Evolutionary conservation across 768 basidiomycete genomes (phyloP), one percentile per base, ranked within the genome.

Genomic region (Serendipita vermifera): DNA sequence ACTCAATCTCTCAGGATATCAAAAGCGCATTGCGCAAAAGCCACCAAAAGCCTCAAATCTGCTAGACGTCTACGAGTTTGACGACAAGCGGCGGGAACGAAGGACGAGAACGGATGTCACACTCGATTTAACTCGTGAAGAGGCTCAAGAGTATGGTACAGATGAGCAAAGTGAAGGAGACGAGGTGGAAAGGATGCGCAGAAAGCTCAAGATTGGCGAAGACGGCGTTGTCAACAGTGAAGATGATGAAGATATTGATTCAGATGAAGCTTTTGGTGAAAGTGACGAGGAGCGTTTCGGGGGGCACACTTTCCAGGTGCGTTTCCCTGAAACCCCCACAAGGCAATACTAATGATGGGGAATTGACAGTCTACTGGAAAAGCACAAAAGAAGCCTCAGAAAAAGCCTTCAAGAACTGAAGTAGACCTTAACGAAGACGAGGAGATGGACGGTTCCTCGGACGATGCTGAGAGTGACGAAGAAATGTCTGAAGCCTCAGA

Each of bases 171-270:
- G 68, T 11, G 80, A 80, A 31, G 72, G 73, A 40, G 74, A 79
- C 57, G 67, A 63, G 59, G 13, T 60, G 53, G 9, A 59, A 57
- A 17, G 46, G 46, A 33, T 64, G 59, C 33, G 61, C 57, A 1
- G 38, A 31, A n/a, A 59, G 58, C 13, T 39, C 55, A 17, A 57
- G 57, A 74, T 87, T 60, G 80, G 62, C 33, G 61, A 67, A 11
- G 59, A 63, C 5, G 68, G 63, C 11, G 60, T 64, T 41, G 58
- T 69, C 2, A 60, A 74, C 32, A 79, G 77, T 59, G 80, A 70
- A 1, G 85, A 92, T 60, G 89, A 92, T 63, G 87, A 91, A 64
- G 87, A 91, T 59, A 78, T 91, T 40, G 85, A 88, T 58, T 85
- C 82, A 59, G 90, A 92, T 62, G 82, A 75, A 59, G 89, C 87